Evolutionary conservation across 306 rosid genomes (phyloP), one percentile per base, ranked within the genome.

Genomic region (Dryas drummondii): DNA sequence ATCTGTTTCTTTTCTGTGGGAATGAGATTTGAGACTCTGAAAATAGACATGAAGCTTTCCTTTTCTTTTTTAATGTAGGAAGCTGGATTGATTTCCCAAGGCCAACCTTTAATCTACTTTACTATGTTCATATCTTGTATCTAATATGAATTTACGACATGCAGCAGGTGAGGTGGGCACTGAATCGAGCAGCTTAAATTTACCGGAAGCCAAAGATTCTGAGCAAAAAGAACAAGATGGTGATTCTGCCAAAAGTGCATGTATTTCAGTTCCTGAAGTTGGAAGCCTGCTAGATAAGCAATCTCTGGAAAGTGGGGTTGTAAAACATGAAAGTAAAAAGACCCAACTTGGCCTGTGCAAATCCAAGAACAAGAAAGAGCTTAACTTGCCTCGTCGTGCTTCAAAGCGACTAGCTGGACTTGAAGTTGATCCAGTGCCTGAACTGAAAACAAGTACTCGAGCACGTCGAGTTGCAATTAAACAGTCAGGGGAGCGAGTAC

Each of bases 371-470:
- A 82, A 80, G 76, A 84, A 85, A 73, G 90, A 82, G 56, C 48
- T 68, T 52, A 82, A 75, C 74, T 58, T 91, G 78, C 97, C 96
- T 58, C 87, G 92, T 3, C 97, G 99, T 49, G 79, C 88, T 65
- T 94, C 99, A 45, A 94, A 90, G 84, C 91, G 99, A 76, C 84
- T 94, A 72, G 97, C 99, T 81, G 97, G 96, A 65, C 84, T 90
- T 78, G 81, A 86, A 80, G 76, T 77, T 78, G 99, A 83, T 77
- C 85, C 89, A 3, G 69, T 80, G 44, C 89, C 82, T 42, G 93
- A 87, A 74, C 84, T 86, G 63, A 78, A 78, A 86, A 62, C 84
- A 64, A 82, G 78, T 48, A 77, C 72, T 32, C 84, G 82, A 47
- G 74, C 82, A 19, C 81, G 79, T n/a, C 83, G 79, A 75, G 68